Evolutionary conservation across 73 alveolate species (phyloP), one percentile per base, ranked within the genome.

Genomic region (Effrenium voratum): DNA sequence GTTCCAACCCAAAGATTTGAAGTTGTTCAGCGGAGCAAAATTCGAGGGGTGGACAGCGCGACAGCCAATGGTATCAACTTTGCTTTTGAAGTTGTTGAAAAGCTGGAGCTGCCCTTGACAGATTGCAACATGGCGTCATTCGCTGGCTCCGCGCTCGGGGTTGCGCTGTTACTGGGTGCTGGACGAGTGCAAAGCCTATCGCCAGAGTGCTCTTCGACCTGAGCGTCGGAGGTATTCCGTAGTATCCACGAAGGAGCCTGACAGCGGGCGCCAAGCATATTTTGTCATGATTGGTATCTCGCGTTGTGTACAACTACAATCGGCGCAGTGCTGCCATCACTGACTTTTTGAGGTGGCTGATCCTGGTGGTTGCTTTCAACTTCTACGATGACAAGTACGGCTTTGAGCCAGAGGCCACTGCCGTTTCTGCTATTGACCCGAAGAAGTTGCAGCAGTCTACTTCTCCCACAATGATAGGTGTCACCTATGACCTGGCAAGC

Each of bases 261-360:
- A 15, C 6, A 13, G 40, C 5, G 44, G 44, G 13, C 13, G 5
- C 13, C 24, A 15, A 66, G 38, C 24, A 12, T 66, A 13, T 36
- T 66, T 66, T 66, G 79, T 66, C 41, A 66, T 66, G 79, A 66
- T 66, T 5, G 79, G 44, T 32, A 15, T 13, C 79, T 66, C 79
- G 8, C 24, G 95, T 84, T 1, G 95, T 86, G 49, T 86, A 86
- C 70, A 86, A 86, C 95, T 86, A 60, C 95, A 86, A 86, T 40
- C 59, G 95, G 2, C 4, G 95, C 19, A 38, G 84, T 46, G 95
- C 95, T 6, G 95, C 95, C 19, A 63, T 86, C 38, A 86, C 38
- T 36, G 95, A 86, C 84, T 41, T 86, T 41, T 38, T 86, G 26
- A 13, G 2, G 38, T 10, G 19, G 38, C 34, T 86, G 72, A 59